Percentiles rank a stretch among this genome's conserved stretches.
Conservation (phyloP, 1,284 basidiomycete genomes). For the Phylloporus sp. region DNA sequence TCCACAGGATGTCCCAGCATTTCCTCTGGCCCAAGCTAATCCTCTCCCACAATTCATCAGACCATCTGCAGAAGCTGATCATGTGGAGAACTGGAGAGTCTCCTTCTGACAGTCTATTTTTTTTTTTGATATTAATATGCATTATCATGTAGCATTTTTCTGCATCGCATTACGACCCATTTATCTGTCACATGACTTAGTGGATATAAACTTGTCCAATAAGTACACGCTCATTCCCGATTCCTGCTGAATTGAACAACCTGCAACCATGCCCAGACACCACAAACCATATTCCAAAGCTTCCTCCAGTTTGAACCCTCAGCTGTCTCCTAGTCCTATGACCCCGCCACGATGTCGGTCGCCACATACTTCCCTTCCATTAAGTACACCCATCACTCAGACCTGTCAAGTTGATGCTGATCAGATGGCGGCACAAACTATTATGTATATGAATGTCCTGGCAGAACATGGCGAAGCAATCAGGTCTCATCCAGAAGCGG, state of each 20-base stretch:
- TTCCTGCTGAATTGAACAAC: not conserved
- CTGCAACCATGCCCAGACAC: not conserved
- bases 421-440: not conserved
- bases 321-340: not conserved
- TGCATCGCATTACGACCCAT: too few relatives aligned
- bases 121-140: too few relatives aligned
- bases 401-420: not conserved
- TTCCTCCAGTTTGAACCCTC: not conserved
- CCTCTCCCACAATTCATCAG: not conserved
- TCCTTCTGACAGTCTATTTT: not conserved
- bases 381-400: not conserved
- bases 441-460: not conserved
- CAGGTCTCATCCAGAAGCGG: not conserved
- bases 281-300: not conserved
- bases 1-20: not conserved
- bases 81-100: not conserved
- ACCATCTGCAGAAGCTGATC: not conserved
- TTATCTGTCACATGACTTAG: too few relatives aligned
- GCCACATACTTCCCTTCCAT: not conserved
- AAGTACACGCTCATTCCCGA: too few relatives aligned
- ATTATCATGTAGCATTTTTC: too few relatives aligned
- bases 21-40: not conserved
- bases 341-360: not conserved
- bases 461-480: not conserved
- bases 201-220: too few relatives aligned